phyloP scores from a whole-genome alignment of 805 yeast species.

The Barnettozyma sucrosica region DNA sequence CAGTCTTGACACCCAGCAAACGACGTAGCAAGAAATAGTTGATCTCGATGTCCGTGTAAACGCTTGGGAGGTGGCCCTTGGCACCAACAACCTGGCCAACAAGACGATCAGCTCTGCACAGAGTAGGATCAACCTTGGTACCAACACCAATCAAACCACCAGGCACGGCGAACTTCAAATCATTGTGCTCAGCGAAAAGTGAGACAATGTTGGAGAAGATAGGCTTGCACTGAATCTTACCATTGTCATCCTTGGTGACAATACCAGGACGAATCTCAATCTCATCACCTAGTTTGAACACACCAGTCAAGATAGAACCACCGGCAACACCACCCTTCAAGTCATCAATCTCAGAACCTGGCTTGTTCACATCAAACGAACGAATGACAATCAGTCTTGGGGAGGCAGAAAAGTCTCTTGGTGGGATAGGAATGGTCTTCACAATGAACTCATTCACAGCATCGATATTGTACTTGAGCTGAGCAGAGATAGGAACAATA shows the following conservation, averaged over 20 bases:
- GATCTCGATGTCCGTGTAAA: conserved; percentile 95
- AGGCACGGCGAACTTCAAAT: conserved; percentile 97
- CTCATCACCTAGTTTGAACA: conserved; percentile 94
- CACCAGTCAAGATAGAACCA: conserved; percentile 97
- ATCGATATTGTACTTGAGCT: conserved; percentile 95
- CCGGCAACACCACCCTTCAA: conserved; percentile 99
- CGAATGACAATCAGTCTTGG: conserved; percentile 96
- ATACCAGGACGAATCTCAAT: conserved; percentile 99
- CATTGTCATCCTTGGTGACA: conserved; percentile 87
- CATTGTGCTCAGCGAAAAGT: conserved; percentile 95
- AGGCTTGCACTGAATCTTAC: conserved; percentile 90
- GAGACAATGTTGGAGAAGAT: conserved; percentile 92
- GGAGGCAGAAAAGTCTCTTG: conserved; percentile 88
- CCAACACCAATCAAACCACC: conserved; percentile 99
- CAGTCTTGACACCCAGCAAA: conserved; percentile 96
- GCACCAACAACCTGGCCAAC: conserved; percentile 99
- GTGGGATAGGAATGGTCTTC: conserved; percentile 91
- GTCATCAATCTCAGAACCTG: conserved; percentile 96
- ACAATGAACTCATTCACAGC: conserved; percentile 97
- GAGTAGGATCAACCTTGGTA: conserved; percentile 96
- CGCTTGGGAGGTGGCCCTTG: conserved; percentile 90
- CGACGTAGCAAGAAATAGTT: conserved; percentile 95
- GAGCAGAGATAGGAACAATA: conserved; percentile 97
- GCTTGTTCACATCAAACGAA: conserved; percentile 97
- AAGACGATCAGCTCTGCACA: conserved; percentile 98